Evolutionary conservation across 1,284 basidiomycete species (phyloP), one percentile per base, ranked within the genome.

Genomic region (Kalmanozyma brasiliensis): DNA sequence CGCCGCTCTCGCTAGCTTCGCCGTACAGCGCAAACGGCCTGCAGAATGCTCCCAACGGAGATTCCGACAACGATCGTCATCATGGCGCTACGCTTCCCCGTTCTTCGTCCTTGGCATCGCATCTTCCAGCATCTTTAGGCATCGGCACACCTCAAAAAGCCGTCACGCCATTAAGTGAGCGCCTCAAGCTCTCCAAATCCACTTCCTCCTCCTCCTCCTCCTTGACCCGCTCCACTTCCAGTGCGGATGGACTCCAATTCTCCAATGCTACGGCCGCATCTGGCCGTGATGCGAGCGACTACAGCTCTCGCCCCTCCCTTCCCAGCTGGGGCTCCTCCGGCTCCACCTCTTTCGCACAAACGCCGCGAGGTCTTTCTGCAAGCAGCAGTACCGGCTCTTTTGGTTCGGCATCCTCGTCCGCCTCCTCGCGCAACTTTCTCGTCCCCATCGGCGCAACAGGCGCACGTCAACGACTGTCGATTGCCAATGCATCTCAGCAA

Each of bases 381-480:
- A 47, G 42, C 36, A 43, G 43, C 49, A 59, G 52, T 29, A 47
- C 51, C 17, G 57, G 52, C 14, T 56, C 57, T 17, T 14, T 61
- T n/a, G 43, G 49, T 26, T 51, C 57, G 8, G 38, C 29, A 11
- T 52, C 61, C 6, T 14, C 49, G 13, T 42, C 57, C 8, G 37
- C 58, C 23, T 44, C 64, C 22, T 62, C 71, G 2, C 61, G 75
- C 30, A 68, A 77, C 60, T 78, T 78, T 43, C 60, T 77, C 32
- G 65, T 78, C 5, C 77, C 77, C 22, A 76, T 78, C 36, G 77
- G 75, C 13, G 51, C 75, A 0, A 78, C 77, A 16, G 77, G 77
- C 6, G 77, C 77, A 9, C 49, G 75, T n/a, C 75, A 77, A 24
- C 77, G 74, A 55, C 64, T 78, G 16, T 74, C 62, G 32, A 75